Evolutionary conservation across 257 asterid genomes (phyloP).

Genomic region (Nicotiana obtusifolia): DNA sequence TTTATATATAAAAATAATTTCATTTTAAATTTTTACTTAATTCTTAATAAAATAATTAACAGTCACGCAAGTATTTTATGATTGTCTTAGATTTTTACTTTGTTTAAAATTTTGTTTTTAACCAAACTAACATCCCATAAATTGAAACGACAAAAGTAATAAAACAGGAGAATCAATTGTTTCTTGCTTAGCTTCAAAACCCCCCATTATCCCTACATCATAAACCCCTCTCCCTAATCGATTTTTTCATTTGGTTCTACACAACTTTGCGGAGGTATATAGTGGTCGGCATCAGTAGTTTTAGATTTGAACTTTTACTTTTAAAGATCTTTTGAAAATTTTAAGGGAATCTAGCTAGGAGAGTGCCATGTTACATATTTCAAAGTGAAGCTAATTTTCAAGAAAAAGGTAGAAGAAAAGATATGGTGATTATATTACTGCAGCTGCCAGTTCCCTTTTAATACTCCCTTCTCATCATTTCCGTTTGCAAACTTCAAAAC

Average conservation of each 20-base stretch:
- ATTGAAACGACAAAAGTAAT: too few species aligned
- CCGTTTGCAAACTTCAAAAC: slow-evolving; percentile 2
- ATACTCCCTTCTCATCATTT: slow-evolving; percentile 1
- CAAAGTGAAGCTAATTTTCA: not conserved
- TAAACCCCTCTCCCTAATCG: not conserved
- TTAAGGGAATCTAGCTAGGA: not conserved
- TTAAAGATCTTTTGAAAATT: slow-evolving; percentile 15
- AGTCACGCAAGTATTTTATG: too few species aligned
- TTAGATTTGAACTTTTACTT: slow-evolving; percentile 22
- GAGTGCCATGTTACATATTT: slow-evolving; percentile 14
- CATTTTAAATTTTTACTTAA: too few species aligned
- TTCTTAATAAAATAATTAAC: too few species aligned
- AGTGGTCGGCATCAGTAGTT: slow-evolving; percentile 31
- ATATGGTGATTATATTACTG: not conserved
- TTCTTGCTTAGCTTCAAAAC: slow-evolving; percentile 9
- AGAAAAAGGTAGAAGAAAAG: not conserved
- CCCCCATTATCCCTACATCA: not conserved
- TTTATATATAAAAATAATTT: too few species aligned
- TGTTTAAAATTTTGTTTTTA: too few species aligned
- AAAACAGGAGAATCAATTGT: not conserved
- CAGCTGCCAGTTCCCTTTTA: not conserved
- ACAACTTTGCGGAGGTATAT: not conserved
- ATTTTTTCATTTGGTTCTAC: not conserved
- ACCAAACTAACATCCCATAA: too few species aligned
- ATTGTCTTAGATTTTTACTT: too few species aligned